Percentiles rank a stretch among this genome's conserved stretches.
phyloP scores from a whole-genome alignment of 345 rosid species.

The Aquilaria malaccensis region DNA sequence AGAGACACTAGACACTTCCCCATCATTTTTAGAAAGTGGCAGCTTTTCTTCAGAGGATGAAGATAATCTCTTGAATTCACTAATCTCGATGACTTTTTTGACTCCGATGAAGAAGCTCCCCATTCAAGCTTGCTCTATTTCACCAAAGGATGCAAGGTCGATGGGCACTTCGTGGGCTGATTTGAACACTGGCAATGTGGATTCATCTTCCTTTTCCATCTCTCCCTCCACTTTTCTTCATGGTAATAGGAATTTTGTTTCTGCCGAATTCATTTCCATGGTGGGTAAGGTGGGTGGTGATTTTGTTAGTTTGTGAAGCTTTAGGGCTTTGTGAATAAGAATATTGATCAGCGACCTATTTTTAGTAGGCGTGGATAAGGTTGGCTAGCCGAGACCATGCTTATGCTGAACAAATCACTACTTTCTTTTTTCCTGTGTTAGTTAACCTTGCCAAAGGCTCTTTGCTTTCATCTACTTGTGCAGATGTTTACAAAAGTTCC shows the following conservation, averaged over 20 bases:
- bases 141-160: slow-evolving; percentile 45
- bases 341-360: slow-evolving; percentile 2
- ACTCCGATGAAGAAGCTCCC: slow-evolving; percentile 87
- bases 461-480: slow-evolving; percentile 17
- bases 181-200: slow-evolving; percentile 40
- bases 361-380: slow-evolving; percentile 15
- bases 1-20: slow-evolving; percentile 79
- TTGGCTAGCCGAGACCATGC: slow-evolving; percentile 16
- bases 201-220: slow-evolving; percentile 54
- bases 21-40: slow-evolving; percentile 46
- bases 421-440: neutral
- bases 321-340: slow-evolving; percentile 15
- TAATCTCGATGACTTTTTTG: slow-evolving; percentile 49
- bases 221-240: slow-evolving; percentile 77
- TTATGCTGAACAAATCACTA: slow-evolving; percentile 11
- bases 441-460: slow-evolving; percentile 4
- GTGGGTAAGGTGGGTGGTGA: neutral
- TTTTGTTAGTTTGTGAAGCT: neutral
- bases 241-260: slow-evolving; percentile 34
- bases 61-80: neutral
- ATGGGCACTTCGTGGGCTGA: slow-evolving; percentile 50
- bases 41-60: slow-evolving; percentile 21
- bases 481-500: slow-evolving; percentile 8
- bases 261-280: neutral
- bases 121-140: slow-evolving; percentile 62